Evolutionary conservation across 352 stramenopile species (phyloP).

Genomic region (Phytopythium helicoides): DNA sequence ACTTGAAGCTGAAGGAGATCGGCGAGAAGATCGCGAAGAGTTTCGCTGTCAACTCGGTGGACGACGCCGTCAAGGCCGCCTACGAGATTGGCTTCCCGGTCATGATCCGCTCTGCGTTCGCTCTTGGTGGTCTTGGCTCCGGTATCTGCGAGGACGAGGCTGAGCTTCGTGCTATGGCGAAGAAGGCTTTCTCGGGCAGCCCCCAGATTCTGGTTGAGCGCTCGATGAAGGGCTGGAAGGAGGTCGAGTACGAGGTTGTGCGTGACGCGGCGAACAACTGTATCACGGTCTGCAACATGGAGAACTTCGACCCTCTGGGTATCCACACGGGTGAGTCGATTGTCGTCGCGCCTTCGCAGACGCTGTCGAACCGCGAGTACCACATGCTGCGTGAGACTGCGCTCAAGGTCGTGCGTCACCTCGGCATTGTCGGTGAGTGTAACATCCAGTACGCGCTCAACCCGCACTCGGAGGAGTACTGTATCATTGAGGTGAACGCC

Average conservation of each 20-base stretch:
- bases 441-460: slow-evolving; percentile 96
- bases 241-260: slow-evolving; percentile 97
- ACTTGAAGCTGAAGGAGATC: slow-evolving; percentile 94
- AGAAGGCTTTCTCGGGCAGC: slow-evolving; percentile 60
- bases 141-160: slow-evolving; percentile 94
- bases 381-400: slow-evolving; percentile 92
- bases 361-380: slow-evolving; percentile 93
- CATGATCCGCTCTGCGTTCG: slow-evolving; percentile 96
- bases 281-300: slow-evolving; percentile 97
- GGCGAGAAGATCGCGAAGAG: slow-evolving; percentile 95
- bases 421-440: slow-evolving; percentile 94
- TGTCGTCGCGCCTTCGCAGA: slow-evolving; percentile 95
- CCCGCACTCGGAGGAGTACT: slow-evolving; percentile 86
- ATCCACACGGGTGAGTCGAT: slow-evolving; percentile 95
- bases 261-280: slow-evolving; percentile 93
- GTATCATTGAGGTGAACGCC: slow-evolving; percentile 94
- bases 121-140: slow-evolving; percentile 95
- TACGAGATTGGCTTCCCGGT: slow-evolving; percentile 97
- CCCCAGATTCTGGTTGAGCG: slow-evolving; percentile 98
- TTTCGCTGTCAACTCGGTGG: slow-evolving; percentile 88
- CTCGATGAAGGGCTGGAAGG: slow-evolving; percentile 97
- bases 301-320: slow-evolving; percentile 94
- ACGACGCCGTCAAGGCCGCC: slow-evolving; percentile 91
- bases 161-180: slow-evolving; percentile 56
- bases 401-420: slow-evolving; percentile 91